phyloP scores from a whole-genome alignment of 108 stramenopile species.

The Stephanodiscus triporus region DNA sequence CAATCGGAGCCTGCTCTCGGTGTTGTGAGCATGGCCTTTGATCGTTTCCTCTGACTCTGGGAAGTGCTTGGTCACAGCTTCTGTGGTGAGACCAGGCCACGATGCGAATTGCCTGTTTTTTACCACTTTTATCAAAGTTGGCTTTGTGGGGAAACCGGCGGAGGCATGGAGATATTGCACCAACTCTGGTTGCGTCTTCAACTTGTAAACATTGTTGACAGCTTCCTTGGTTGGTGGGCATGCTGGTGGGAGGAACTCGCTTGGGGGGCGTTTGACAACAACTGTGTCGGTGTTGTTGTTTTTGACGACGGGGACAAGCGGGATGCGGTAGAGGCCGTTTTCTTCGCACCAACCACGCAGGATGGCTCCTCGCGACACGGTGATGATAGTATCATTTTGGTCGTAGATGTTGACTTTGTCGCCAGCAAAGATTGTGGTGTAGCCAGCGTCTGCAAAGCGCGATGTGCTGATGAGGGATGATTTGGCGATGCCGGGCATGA shows the following conservation, averaged over 20 bases:
- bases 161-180: slow-evolving; percentile 10
- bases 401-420: too few species aligned
- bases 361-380: background rate
- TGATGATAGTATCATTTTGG: too few species aligned
- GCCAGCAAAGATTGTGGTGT: background rate
- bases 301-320: background rate
- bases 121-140: slow-evolving; percentile 16
- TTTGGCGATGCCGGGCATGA: background rate
- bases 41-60: slow-evolving; percentile 9
- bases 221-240: background rate
- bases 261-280: background rate
- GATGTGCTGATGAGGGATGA: slow-evolving; percentile 6
- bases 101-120: slow-evolving; percentile 8
- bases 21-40: slow-evolving; percentile 11
- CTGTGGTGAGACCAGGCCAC: slow-evolving; percentile 16
- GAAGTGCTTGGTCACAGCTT: slow-evolving; percentile 14
- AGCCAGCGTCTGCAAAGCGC: slow-evolving; percentile 8
- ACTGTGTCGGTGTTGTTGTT: slow-evolving; percentile 1
- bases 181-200: background rate
- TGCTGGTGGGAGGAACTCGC: too few species aligned
- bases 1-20: slow-evolving; percentile 2
- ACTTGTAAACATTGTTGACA: slow-evolving; percentile 8
- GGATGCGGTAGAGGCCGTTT: background rate
- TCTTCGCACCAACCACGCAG: background rate
- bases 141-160: slow-evolving; percentile 10